Evolutionary conservation across 352 stramenopile genomes (phyloP), one percentile per base, ranked within the genome.

Genomic region (Phytophthora citrophthora): DNA sequence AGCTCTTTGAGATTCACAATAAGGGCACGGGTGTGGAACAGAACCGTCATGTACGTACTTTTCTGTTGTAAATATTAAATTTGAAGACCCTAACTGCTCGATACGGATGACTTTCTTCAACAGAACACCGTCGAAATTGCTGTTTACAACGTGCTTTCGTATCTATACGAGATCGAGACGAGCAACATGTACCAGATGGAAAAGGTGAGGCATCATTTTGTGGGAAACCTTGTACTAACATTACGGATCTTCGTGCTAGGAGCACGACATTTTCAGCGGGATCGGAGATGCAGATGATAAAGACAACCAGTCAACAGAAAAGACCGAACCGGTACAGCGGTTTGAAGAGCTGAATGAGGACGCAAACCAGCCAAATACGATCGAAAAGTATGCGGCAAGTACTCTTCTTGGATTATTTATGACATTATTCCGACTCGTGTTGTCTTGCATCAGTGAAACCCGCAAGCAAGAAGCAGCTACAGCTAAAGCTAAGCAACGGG

Each of bases 1-100:
- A 90, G 27, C 77, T 98, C 32, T 98, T 98, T 61, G 78, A 97
- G 50, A 78, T 99, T 41, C 70, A 97, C 55, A 98, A 98, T 81
- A 95, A 97, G 55, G 91, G 89, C 54, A 96, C 79, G 1, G 93
- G 94, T 9, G 94, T 96, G 8, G 94, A 98, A 73, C 96, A 98
- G 75, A 95, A 98, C 56, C 88, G 91, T 15, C 94, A 99, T 49
- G 86, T 94, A 76, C 44, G 72, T 63, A 23, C 10, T 44, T 44
- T 20, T 20, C 0, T 20, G 20, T 20, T 20, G 20, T 20, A 20
- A 20, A 20, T 20, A 20, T 20, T 2, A 20, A 1, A 20, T 20
- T 20, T 20, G 20, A 20, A 20, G 20, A 20, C 20, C 20, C 20
- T 20, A 20, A 20, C 20, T 20, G 20, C 20, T 20, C 20, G 20